A percentile compares a stretch with the other conserved stretches of the same genome.
These are phyloP conservation scores for Aspergillus diversus DNA, from an alignment of 495 filamentous ascomycete species.

Conservation along the genomic window DNA sequence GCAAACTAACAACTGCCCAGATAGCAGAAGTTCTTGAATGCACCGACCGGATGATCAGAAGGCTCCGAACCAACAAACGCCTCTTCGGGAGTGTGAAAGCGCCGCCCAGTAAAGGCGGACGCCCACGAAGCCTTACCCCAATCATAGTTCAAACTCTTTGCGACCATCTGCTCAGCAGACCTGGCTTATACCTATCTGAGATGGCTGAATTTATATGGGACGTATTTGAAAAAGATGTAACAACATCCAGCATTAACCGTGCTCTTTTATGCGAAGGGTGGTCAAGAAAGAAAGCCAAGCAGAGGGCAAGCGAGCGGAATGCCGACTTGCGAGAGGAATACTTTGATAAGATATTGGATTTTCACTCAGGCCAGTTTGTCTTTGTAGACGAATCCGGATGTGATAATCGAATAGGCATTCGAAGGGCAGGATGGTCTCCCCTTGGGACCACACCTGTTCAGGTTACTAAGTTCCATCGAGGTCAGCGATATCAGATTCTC, in stretches of 20 bases:
- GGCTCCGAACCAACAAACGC: constrained; percentile 30
- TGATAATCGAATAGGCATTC: constrained; percentile 33
- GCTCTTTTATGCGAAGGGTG: constrained; percentile 8
- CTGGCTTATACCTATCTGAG: constrained; percentile 29
- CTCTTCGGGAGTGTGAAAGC: constrained; percentile 31
- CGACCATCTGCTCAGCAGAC: constrained; percentile 28
- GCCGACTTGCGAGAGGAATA: constrained; percentile 38
- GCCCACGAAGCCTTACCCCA: constrained; percentile 28
- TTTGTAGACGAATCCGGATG: constrained; percentile 40
- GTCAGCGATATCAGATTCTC: constrained; percentile 40
- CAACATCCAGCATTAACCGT: constrained; percentile 8
- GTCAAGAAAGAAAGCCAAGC: constrained; percentile 20
- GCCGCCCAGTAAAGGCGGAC: constrained; percentile 24
- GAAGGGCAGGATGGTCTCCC: constrained; percentile 35
- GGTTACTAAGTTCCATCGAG: constrained; percentile 34
- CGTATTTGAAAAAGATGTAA: constrained; percentile 28
- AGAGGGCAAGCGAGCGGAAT: constrained; percentile 25
- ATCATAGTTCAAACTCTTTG: constrained; percentile 35
- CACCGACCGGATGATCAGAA: constrained; percentile 27
- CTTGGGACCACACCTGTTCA: constrained; percentile 35
- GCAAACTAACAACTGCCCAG: constrained; percentile 7
- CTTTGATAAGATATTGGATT: constrained; percentile 34
- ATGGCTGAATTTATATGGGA: constrained; percentile 37
- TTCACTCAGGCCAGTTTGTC: constrained; percentile 34
- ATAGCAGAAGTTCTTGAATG: constrained; percentile 32